These are phyloP conservation scores for Gloeostereum incarnatum DNA, from an alignment of 768 basidiomycete genomes.

Conservation along the genomic window DNA sequence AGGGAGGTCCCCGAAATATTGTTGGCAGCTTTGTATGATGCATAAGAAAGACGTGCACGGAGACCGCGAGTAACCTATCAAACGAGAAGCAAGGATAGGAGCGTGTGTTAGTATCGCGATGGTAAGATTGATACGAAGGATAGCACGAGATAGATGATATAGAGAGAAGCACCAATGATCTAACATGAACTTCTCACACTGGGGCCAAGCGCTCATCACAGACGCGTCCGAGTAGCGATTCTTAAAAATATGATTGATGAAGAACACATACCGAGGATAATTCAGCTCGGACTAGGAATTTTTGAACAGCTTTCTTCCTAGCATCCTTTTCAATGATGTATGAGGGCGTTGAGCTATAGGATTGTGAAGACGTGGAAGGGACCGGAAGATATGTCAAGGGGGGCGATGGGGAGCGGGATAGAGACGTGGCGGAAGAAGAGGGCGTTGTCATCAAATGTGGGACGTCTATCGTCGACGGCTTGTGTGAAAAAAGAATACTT, in stretches of 20 bases:
- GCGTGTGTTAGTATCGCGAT: too few species aligned
- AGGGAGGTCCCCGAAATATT: conserved; percentile 57
- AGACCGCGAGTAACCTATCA: conserved; percentile 72
- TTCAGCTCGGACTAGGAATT: conserved; percentile 73
- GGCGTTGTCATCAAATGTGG: conserved; percentile 76
- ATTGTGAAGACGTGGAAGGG: too few species aligned
- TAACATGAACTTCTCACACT: too few species aligned
- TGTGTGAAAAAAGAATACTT: too few species aligned
- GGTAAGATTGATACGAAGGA: too few species aligned
- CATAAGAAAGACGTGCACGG: conserved; percentile 73
- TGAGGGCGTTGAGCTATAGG: conserved; percentile 28
- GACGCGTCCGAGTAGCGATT: conserved; percentile 5
- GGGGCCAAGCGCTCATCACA: too few species aligned
- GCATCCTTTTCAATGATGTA: conserved; percentile 46
- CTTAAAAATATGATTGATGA: conserved; percentile 14
- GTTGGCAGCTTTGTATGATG: conserved; percentile 77
- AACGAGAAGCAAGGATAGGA: too few species aligned
- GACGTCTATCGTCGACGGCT: too few species aligned
- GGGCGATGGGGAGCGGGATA: conserved; percentile 73
- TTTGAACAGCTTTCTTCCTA: conserved; percentile 60
- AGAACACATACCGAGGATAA: conserved; percentile 67
- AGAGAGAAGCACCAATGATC: too few species aligned
- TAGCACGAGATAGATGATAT: too few species aligned
- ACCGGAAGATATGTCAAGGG: conserved; percentile 48
- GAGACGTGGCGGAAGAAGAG: conserved; percentile 73